Evolutionary conservation across 768 basidiomycete genomes (phyloP), one percentile per base, ranked within the genome.

Genomic region (Phaeotremella skinneri): DNA sequence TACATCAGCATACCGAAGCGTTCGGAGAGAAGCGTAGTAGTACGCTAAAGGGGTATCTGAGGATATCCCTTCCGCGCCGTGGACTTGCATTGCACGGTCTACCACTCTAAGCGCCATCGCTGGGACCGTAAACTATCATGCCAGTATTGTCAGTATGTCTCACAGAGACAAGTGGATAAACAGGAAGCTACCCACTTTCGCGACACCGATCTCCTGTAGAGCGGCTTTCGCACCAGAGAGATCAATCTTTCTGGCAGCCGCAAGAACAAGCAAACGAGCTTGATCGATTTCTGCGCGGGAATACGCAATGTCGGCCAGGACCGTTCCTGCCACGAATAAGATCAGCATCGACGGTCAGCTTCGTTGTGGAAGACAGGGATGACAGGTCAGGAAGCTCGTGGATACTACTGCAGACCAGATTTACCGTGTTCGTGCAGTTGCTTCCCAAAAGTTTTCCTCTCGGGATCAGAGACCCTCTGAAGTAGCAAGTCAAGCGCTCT

Each of bases 121-220:
- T 13, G 96, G 96, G 11, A 98, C 91, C 34, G 91, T 86, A 69
- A 96, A 94, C 93, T 98, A 64, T 2, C 9, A 9, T 25, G 48
- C 37, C 30, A 53, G 25, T 55, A 45, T 25, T 39, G 55, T 56
- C 17, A 54, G 58, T 37, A 11, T 30, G 11, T 14, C 7, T 2
- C 9, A 7, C 31, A 3, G 45, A 29, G 55, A 31, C 17, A 29
- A 41, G 26, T 7, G 27, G n/a, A 31, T n/a, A 3, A 13, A 27
- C n/a, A 31, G 32, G 16, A 9, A 21, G 17, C 17, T 29, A 61
- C 76, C 30, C 62, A 89, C 94, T 83, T 99, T 99, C 43, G 96
- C 91, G 59, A 97, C 90, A 23, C 91, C 93, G 68, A 99, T 98
- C 77, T 98, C 96, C 78, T 96, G 94, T 75, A 97, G 70, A 0